Evolutionary conservation across 768 basidiomycete genomes (phyloP), one percentile per base, ranked within the genome.

Genomic region (Calocybe cyanea): DNA sequence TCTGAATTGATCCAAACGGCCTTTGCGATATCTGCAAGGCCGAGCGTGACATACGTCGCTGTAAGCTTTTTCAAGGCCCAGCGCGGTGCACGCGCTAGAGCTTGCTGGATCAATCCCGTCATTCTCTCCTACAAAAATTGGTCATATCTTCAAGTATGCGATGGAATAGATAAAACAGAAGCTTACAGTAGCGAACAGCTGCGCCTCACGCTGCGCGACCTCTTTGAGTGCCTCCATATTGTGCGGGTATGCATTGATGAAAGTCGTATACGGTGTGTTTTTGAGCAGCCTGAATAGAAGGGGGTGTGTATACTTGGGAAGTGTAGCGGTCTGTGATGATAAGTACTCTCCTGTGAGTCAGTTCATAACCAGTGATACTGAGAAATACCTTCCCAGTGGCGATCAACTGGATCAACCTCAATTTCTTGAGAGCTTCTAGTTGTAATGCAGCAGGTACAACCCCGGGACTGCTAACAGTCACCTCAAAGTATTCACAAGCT

Each of bases 341-440:
- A 25, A 13, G 7, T 14, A 52, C 36, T n/a, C 7, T 35, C 34
- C 34, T 35, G 34, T 35, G 25, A 28, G 25, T 28, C 33, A n/a
- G 11, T n/a, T n/a, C 15, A 9, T 19, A 25, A 4, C 9, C 15
- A 21, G 24, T 33, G n/a, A 24, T 38, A 5, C 18, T 17, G 20
- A 13, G 21, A 19, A 6, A 9, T 4, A 85, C 87, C 75, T 83
- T 81, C 14, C 92, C 92, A 42, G 79, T 73, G 17, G 77, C 70
- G 46, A 94, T 87, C 37, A 93, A 64, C 59, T 92, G 90, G 4
- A 92, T 78, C 4, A 94, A 69, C 17, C 76, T 66, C 38, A 92
- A 67, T 64, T 93, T 92, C 73, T 94, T 94, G 56, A 85, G 67
- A 0, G 92, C 92, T 58, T 93, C 92, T 55, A 92, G 63, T 61